phyloP scores from a whole-genome alignment of 2,329 filamentous ascomycete genomes.

The Claviceps arundinis region DNA sequence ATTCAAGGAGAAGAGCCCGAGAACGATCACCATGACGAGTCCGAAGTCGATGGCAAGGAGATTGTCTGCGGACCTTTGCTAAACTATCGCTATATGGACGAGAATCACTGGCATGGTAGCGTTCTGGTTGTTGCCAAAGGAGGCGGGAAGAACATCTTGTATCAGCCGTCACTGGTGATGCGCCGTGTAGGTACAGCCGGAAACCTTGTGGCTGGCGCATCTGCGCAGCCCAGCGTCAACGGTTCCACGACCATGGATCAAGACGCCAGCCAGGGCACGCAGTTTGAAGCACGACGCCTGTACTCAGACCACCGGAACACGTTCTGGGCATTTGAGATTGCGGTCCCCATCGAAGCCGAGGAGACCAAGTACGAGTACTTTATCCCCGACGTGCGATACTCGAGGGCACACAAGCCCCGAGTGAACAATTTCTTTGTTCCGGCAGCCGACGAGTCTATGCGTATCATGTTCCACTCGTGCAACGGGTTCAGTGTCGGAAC shows the following conservation, averaged over 20 bases:
- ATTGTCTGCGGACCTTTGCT: conserved; percentile 61
- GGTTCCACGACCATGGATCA: conserved; percentile 6
- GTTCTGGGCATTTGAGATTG: conserved; percentile 85
- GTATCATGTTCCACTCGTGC: conserved; percentile 96
- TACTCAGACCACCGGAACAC: conserved; percentile 57
- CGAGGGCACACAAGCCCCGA: conserved; percentile 39
- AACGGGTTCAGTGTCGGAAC: conserved; percentile 90
- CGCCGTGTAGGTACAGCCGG: conserved; percentile 26
- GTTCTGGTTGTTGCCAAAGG: conserved; percentile 71
- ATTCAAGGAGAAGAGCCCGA: neutral
- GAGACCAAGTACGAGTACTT: conserved; percentile 72
- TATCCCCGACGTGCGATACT: conserved; percentile 52
- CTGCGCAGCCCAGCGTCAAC: conserved; percentile 17
- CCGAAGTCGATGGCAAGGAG: conserved; percentile 28
- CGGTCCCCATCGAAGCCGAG: conserved; percentile 55
- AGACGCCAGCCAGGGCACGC: conserved; percentile 28
- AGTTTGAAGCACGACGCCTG: conserved; percentile 34
- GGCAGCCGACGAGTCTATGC: conserved; percentile 74
- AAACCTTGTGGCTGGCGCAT: conserved; percentile 8
- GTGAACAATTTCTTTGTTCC: conserved; percentile 75
- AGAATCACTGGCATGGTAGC: conserved; percentile 68
- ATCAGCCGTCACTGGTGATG: conserved; percentile 45
- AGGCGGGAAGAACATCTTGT: conserved; percentile 44
- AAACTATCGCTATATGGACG: conserved; percentile 66
- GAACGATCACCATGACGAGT: conserved; percentile 5